These are phyloP conservation scores for Berkeleyomyces rouxiae DNA, from an alignment of 2,329 filamentous ascomycete genomes.

Conservation along the genomic window DNA sequence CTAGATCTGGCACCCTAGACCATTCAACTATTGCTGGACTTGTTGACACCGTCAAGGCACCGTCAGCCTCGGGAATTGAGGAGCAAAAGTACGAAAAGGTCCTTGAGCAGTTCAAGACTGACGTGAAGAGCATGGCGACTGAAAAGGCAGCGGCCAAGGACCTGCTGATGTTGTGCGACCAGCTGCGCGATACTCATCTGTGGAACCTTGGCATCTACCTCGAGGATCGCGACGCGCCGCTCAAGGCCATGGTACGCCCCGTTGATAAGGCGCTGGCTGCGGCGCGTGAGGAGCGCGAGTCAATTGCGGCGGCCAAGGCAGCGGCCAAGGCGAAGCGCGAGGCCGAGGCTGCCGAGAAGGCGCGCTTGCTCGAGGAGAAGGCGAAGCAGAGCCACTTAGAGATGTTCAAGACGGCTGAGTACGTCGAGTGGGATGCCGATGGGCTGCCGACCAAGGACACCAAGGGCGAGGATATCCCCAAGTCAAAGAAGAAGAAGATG, in stretches of 20 bases:
- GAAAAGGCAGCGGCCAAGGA: conserved; percentile 38
- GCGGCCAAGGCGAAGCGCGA: conserved; percentile 34
- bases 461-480: conserved; percentile 64
- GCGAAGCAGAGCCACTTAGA: conserved; percentile 37
- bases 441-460: conserved; percentile 64
- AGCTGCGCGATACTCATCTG: conserved; percentile 63
- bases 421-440: conserved; percentile 64
- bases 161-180: conserved; percentile 61
- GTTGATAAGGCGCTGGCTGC: conserved; percentile 39
- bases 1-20: conserved; percentile 24
- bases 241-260: conserved; percentile 57
- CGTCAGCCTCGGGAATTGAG: conserved; percentile 29
- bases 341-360: conserved; percentile 35
- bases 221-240: conserved; percentile 55
- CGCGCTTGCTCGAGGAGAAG: conserved; percentile 26
- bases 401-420: conserved; percentile 44
- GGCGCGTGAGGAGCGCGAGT: conserved; percentile 41
- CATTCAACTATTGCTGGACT: conserved; percentile 29
- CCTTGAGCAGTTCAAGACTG: conserved; percentile 37
- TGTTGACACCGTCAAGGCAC: conserved; percentile 31
- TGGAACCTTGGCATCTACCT: conserved; percentile 75
- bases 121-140: conserved; percentile 35
- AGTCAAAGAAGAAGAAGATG: conserved; percentile 64
- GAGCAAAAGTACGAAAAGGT: conserved; percentile 20
- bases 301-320: conserved; percentile 37